Base-by-base conservation (phyloP, 2,329 filamentous ascomycete species). In the Phoma sp. region DNA sequence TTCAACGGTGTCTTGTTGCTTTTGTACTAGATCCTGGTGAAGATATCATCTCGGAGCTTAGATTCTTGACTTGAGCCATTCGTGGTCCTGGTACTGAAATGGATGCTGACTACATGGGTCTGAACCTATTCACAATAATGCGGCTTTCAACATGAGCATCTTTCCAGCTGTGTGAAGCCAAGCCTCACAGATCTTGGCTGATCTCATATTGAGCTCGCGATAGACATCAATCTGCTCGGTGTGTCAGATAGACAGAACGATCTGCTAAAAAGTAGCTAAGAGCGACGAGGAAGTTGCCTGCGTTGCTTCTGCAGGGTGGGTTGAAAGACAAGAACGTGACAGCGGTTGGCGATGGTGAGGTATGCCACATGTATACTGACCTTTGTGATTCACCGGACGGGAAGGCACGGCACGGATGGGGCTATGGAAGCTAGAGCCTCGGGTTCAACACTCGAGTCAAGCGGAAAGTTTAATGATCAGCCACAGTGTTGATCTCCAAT, bases 381-480 rank as follows among this genome's bases (percentile, higher is more conserved):
- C 21, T 7, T 3, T 28, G 14, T n/a, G 11, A 20, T 42, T 36
- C 38, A 40, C 29, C 51, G 39, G 39, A 49, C 45, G 39, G 51
- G 39, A 48, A 43, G 39, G 45, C 39, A 39, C 36, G 18, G 45
- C 36, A 26, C 46, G 29, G 18, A 18, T 48, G 14, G 17, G 20
- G 25, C 14, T 34, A 14, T 7, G 15, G n/a, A 54, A 48, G 40
- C 33, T 45, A 46, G 29, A 36, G 39, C 39, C 29, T 30, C 7
- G 21, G 21, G 40, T 49, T 49, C 46, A 21, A 29, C 21, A 14
- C 25, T 12, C 29, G 33, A 45, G 43, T 43, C 39, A 54, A 29
- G 28, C 18, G n/a, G 43, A 48, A 47, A 14, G 51, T 48, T 48
- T 54, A 28, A 34, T 36, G 28, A 28, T 20, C 43, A 48, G 38